These are phyloP conservation scores for Fusarium vanettenii DNA, from an alignment of 2,329 filamentous ascomycete species.

Conservation along the genomic window DNA sequence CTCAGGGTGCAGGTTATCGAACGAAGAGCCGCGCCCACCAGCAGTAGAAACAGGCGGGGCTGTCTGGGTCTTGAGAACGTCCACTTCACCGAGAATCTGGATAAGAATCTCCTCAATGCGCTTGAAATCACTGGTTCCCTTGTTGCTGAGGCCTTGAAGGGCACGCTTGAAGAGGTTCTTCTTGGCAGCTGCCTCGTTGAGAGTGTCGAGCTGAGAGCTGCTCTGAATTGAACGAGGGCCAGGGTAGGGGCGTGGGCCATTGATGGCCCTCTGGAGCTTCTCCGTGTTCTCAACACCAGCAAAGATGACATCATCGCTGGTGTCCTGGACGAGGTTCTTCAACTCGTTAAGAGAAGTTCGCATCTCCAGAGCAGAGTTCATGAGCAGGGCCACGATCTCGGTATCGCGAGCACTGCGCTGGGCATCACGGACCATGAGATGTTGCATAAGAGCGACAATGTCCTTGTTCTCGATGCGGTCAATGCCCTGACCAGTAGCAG, in stretches of 20 bases:
- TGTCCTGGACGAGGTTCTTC: conserved; percentile 90
- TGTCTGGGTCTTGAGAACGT: conserved; percentile 77
- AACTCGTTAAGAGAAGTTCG: conserved; percentile 95
- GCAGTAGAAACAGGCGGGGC: conserved; percentile 51
- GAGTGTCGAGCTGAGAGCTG: conserved; percentile 64
- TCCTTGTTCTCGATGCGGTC: conserved; percentile 96
- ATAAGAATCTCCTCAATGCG: conserved; percentile 94
- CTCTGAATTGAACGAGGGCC: conserved; percentile 71
- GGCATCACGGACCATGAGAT: conserved; percentile 95
- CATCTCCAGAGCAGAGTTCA: conserved; percentile 96
- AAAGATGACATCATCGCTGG: conserved; percentile 85
- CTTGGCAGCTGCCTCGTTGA: conserved; percentile 75
- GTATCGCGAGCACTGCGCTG: conserved; percentile 96
- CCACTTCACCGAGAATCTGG: conserved; percentile 91
- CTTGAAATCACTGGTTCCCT: conserved; percentile 86
- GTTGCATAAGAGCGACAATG: conserved; percentile 97
- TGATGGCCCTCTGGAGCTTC: conserved; percentile 82
- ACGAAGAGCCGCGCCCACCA: conserved; percentile 70
- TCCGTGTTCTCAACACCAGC: conserved; percentile 90
- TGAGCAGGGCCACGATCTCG: conserved; percentile 93
- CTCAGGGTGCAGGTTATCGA: conserved; percentile 74
- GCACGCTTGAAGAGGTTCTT: conserved; percentile 95
- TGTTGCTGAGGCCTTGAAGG: conserved; percentile 88
- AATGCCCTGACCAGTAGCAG: conserved; percentile 86
- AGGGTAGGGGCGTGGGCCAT: conserved; percentile 87